phyloP scores from a whole-genome alignment of 345 rosid genomes.

The Toxicodendron radicans region DNA sequence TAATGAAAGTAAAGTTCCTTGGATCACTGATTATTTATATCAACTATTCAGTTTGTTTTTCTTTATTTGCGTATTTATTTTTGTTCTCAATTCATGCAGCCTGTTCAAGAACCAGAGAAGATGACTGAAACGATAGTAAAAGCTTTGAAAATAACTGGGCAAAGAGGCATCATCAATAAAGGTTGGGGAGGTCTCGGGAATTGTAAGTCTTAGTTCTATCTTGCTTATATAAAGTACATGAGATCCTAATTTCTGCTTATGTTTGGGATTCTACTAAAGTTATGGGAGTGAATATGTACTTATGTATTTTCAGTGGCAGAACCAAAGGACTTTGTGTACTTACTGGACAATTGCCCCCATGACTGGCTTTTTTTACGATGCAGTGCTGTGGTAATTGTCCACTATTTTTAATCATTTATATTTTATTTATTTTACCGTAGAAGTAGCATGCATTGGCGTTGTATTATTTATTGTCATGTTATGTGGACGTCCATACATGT shows the following conservation, averaged over 20 bases:
- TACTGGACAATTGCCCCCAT: conserved; percentile 68
- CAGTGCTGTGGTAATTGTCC: conserved; percentile 56
- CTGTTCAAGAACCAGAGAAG: conserved; percentile 58
- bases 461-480: neutral
- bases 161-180: conserved; percentile 70
- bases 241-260: neutral
- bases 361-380: conserved; percentile 69
- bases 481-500: neutral
- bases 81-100: conserved; percentile 37
- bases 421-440: conserved; percentile 1
- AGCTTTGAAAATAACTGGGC: conserved; percentile 53
- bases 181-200: conserved; percentile 83
- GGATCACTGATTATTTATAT: neutral
- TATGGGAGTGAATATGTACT: neutral
- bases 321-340: conserved; percentile 45
- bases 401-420: neutral
- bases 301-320: conserved; percentile 45
- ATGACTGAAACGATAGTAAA: conserved; percentile 58
- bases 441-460: neutral
- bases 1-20: neutral
- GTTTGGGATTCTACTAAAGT: neutral
- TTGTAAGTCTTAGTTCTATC: conserved; percentile 35
- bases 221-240: neutral
- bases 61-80: neutral
- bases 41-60: neutral